Evolutionary conservation across 140 eudicot genomes (phyloP).

Genomic region (Senecio squalidus): DNA sequence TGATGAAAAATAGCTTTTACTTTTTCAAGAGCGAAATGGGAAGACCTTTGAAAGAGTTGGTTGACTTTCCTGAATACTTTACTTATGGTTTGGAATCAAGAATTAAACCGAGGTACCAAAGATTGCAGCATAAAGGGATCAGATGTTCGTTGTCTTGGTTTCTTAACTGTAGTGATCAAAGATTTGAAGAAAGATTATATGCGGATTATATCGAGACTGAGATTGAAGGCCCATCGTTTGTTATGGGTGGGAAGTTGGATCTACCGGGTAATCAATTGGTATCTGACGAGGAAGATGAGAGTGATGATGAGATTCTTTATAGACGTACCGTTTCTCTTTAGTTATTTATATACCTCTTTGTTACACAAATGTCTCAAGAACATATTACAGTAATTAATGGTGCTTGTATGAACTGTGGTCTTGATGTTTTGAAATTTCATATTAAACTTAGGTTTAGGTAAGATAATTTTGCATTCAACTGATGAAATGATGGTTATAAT

Average conservation of each 20-base stretch:
- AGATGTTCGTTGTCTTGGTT: slow-evolving; percentile 75
- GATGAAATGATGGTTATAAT: too few relatives aligned
- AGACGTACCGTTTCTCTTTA: slow-evolving; percentile 89
- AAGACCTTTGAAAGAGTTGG: slow-evolving; percentile 74
- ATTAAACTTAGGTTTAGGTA: too few relatives aligned
- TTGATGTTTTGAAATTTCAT: too few relatives aligned
- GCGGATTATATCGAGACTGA: slow-evolving; percentile 70
- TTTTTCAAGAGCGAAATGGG: slow-evolving; percentile 93
- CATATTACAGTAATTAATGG: slow-evolving; percentile 8
- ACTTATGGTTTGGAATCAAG: slow-evolving; percentile 91
- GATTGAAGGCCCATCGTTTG: slow-evolving; percentile 63
- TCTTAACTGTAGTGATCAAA: slow-evolving; percentile 89
- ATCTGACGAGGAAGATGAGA: slow-evolving; percentile 80
- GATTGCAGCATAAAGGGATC: slow-evolving; percentile 71
- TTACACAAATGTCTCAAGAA: background rate
- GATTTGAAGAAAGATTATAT: slow-evolving; percentile 77
- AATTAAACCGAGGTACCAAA: slow-evolving; percentile 76
- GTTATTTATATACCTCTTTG: slow-evolving; percentile 14
- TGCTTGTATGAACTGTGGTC: too few relatives aligned
- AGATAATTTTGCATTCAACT: too few relatives aligned
- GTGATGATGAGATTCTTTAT: slow-evolving; percentile 88
- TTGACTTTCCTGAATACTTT: slow-evolving; percentile 89
- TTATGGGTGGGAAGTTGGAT: slow-evolving; percentile 87
- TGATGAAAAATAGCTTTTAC: slow-evolving; percentile 85
- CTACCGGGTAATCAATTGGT: slow-evolving; percentile 63